Percentiles rank a stretch among this genome's conserved stretches.
Conservation (phyloP, 345 rosid genomes). For the Geranium brycei region DNA sequence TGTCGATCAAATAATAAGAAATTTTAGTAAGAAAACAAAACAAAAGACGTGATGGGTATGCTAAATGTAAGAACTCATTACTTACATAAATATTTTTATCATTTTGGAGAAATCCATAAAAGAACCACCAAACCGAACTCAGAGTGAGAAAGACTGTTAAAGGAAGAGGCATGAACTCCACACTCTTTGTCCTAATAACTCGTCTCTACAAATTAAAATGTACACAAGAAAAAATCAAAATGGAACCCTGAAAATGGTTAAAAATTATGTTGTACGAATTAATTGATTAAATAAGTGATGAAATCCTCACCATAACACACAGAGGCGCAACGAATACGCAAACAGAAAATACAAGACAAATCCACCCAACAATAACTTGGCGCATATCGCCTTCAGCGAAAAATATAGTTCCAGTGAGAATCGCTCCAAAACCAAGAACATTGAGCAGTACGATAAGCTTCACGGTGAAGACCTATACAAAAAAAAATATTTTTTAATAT, state of each 20-base stretch:
- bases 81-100: slow-evolving; percentile 71
- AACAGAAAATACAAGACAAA: slow-evolving; percentile 61
- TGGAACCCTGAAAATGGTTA: too few species aligned
- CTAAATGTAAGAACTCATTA: not conserved
- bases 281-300: too few species aligned
- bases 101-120: slow-evolving; percentile 51
- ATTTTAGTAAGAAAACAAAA: too few species aligned
- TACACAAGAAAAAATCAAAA: not conserved
- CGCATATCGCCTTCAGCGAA: slow-evolving; percentile 29
- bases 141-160: slow-evolving; percentile 70
- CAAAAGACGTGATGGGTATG: too few species aligned
- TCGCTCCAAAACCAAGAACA: slow-evolving; percentile 45
- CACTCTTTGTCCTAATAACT: slow-evolving; percentile 71
- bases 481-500: too few species aligned
- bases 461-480: slow-evolving; percentile 11
- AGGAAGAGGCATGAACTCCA: slow-evolving; percentile 66
- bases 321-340: slow-evolving; percentile 78
- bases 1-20: slow-evolving; percentile 8
- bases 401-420: slow-evolving; percentile 32
- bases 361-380: slow-evolving; percentile 46
- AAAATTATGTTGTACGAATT: too few species aligned
- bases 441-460: slow-evolving; percentile 39
- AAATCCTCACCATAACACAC: slow-evolving; percentile 46
- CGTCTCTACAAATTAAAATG: slow-evolving; percentile 44
- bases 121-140: slow-evolving; percentile 85